A percentile compares a stretch with the other conserved stretches of the same genome.
These are phyloP conservation scores for Aureobasidium subglaciale DNA, from an alignment of 2,329 filamentous ascomycete genomes.

Conservation along the genomic window DNA sequence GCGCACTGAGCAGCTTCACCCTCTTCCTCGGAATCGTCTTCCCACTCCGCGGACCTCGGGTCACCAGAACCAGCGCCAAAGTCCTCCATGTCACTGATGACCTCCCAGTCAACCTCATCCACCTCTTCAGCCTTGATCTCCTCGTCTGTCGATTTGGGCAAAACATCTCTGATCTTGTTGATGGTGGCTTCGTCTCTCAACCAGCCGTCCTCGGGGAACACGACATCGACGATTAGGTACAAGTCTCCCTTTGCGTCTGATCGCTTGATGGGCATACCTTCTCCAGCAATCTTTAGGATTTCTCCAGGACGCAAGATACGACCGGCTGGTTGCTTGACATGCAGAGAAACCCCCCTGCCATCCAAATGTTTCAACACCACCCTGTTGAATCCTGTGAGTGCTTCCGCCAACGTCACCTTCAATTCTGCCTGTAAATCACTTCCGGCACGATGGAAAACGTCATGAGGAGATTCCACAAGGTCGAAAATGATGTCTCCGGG, in stretches of 20 bases:
- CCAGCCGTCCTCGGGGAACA: conserved; percentile 87
- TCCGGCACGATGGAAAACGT: conserved; percentile 73
- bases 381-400: conserved; percentile 80
- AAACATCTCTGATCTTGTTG: conserved; percentile 62
- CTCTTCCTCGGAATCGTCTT: conserved; percentile 62
- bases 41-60: conserved; percentile 62
- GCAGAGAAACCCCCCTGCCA: conserved; percentile 77
- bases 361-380: conserved; percentile 90
- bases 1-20: conserved; percentile 61
- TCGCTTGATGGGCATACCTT: conserved; percentile 91
- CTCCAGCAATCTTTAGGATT: conserved; percentile 74
- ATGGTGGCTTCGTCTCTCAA: conserved; percentile 61
- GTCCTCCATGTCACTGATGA: conserved; percentile 76
- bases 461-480: conserved; percentile 73
- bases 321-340: conserved; percentile 62
- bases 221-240: conserved; percentile 76
- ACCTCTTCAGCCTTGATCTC: conserved; percentile 64
- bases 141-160: conserved; percentile 51
- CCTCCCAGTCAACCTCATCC: conserved; percentile 82
- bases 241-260: conserved; percentile 79
- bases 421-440: conserved; percentile 78
- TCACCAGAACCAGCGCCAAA: conserved; percentile 69
- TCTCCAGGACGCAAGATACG: conserved; percentile 78
- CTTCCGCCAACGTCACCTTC: conserved; percentile 73
- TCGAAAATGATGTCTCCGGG: conserved; percentile 93